phyloP scores from a whole-genome alignment of 177 flowering plant species.

The Telopea speciosissima region DNA sequence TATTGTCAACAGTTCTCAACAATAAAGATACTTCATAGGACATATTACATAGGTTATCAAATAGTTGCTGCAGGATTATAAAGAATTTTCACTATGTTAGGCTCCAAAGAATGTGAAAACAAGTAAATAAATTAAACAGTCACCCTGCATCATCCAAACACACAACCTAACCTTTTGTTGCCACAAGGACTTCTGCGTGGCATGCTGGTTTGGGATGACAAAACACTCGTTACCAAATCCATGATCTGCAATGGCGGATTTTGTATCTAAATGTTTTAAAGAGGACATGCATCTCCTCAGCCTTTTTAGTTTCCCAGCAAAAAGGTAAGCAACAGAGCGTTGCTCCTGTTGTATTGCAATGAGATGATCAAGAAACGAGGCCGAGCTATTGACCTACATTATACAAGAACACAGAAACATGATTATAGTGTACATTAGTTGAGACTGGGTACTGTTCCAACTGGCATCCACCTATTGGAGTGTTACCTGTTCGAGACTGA shows the following conservation, averaged over 20 bases:
- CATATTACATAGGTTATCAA: slow-evolving; percentile 50
- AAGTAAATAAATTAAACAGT: background rate
- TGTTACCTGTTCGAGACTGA: slow-evolving; percentile 55
- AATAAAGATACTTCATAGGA: slow-evolving; percentile 50
- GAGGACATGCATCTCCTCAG: slow-evolving; percentile 31
- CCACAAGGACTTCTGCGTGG: slow-evolving; percentile 62
- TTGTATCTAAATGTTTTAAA: slow-evolving; percentile 30
- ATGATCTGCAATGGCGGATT: slow-evolving; percentile 13
- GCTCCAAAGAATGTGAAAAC: background rate
- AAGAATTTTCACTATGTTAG: background rate
- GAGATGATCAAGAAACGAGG: slow-evolving; percentile 66
- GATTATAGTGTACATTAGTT: background rate
- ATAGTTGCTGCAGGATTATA: slow-evolving; percentile 47
- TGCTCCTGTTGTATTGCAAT: slow-evolving; percentile 70
- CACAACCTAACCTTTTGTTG: slow-evolving; percentile 61
- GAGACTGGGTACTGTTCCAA: background rate
- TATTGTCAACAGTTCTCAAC: slow-evolving; percentile 39
- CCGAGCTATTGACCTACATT: slow-evolving; percentile 46
- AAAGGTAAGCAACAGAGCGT: slow-evolving; percentile 44
- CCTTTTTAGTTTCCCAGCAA: slow-evolving; percentile 34
- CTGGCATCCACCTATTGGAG: background rate
- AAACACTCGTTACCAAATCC: slow-evolving; percentile 15
- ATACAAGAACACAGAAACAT: slow-evolving; percentile 6
- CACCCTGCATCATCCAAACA: background rate
- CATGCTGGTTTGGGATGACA: slow-evolving; percentile 36